Conservation (phyloP, 2,329 filamentous ascomycete species). For the Alternaria sp. region DNA sequence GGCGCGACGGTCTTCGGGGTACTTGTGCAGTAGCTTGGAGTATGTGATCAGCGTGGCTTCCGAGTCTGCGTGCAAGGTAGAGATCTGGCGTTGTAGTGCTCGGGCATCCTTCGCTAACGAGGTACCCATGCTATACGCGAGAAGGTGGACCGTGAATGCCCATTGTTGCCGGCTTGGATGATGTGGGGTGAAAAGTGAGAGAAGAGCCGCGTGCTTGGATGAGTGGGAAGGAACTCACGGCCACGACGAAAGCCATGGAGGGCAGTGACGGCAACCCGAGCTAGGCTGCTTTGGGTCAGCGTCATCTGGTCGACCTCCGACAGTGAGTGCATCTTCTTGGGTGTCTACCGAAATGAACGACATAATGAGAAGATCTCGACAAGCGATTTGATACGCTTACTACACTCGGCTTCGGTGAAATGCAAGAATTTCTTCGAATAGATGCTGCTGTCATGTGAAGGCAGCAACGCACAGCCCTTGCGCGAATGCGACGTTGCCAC, state of each 20-base stretch:
- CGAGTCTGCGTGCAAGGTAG: not conserved
- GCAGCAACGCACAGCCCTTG: not conserved
- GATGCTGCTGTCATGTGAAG: not conserved
- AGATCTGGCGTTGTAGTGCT: not conserved
- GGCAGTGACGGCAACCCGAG: not conserved
- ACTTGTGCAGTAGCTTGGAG: not conserved
- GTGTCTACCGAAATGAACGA: not conserved
- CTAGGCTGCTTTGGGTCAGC: not conserved
- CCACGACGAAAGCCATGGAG: not conserved
- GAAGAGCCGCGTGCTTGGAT: not conserved
- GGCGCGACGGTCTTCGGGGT: not conserved
- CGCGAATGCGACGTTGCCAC: not conserved
- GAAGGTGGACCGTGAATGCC: not conserved
- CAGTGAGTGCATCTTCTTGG: not conserved
- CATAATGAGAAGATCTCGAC: not conserved
- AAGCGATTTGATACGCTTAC: not conserved
- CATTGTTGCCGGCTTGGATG: not conserved
- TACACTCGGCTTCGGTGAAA: not conserved
- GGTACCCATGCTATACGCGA: not conserved
- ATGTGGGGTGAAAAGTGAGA: not conserved
- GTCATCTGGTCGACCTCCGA: not conserved
- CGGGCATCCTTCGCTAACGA: not conserved
- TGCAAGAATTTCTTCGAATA: not conserved
- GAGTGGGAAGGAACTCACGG: not conserved
- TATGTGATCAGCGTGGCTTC: not conserved